Evolutionary conservation across 129 eudicot species (phyloP).

Genomic region (Smallanthus sonchifolius): DNA sequence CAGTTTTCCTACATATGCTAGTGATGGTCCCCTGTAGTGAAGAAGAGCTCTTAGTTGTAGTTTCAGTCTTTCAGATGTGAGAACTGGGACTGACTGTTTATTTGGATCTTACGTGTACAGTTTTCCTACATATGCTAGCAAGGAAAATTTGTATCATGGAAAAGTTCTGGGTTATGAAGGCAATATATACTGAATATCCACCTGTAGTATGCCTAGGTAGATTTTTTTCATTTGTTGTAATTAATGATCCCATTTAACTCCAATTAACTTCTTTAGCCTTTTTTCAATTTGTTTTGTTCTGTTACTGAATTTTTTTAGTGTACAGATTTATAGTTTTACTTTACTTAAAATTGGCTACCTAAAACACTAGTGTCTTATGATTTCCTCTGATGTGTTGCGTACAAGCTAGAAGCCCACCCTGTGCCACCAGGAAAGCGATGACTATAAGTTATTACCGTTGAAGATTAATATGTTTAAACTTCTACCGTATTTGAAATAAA

Average conservation of each 20-base stretch:
- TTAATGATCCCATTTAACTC: neutral
- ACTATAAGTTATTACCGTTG: too few relatives aligned
- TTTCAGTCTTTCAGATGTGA: neutral
- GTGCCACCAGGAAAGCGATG: too few relatives aligned
- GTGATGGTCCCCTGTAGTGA: neutral
- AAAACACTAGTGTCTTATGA: neutral
- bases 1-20: neutral
- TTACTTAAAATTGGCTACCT: neutral
- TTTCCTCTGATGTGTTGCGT: neutral
- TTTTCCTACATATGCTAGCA: too few relatives aligned
- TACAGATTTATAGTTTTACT: neutral
- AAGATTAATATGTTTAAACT: too few relatives aligned
- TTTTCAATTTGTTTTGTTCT: neutral
- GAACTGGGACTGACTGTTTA: neutral
- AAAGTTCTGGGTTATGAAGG: neutral
- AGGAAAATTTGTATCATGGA: neutral
- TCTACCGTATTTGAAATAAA: too few relatives aligned
- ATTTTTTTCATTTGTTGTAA: neutral
- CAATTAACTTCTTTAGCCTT: neutral
- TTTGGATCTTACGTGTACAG: too few relatives aligned
- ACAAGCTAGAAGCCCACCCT: too few relatives aligned
- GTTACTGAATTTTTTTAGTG: neutral
- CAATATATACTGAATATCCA: neutral
- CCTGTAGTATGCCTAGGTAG: constrained; percentile 2
- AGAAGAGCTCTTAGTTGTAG: neutral